Evolutionary conservation across 345 rosid genomes (phyloP).

Genomic region (Bruguiera sexangula): DNA sequence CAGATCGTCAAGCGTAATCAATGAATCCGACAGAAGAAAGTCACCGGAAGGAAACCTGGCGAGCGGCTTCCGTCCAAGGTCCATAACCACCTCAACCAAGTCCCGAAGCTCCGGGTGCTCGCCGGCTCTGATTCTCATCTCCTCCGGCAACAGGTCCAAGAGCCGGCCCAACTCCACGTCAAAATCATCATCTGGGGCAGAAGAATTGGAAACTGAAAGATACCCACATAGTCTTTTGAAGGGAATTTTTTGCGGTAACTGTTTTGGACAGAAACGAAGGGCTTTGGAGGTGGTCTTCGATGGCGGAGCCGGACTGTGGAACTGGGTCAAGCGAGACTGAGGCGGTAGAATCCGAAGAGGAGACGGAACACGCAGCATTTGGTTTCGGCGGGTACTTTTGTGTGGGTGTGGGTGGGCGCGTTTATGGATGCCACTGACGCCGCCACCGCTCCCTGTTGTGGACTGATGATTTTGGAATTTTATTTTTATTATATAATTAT

Average conservation of each 20-base stretch:
- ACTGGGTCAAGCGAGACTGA: slow-evolving; percentile 19
- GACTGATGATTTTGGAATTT: no score
- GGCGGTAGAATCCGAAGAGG: slow-evolving; percentile 18
- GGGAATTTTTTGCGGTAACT: background rate
- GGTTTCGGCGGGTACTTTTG: slow-evolving; percentile 18
- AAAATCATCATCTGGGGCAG: slow-evolving; percentile 36
- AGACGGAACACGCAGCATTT: slow-evolving; percentile 27
- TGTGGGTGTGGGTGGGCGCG: no score
- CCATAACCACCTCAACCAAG: slow-evolving; percentile 81
- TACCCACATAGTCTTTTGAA: slow-evolving; percentile 15
- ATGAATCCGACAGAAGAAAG: slow-evolving; percentile 54
- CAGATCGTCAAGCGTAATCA: slow-evolving; percentile 53
- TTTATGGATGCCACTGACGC: no score
- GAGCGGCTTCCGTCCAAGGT: slow-evolving; percentile 78
- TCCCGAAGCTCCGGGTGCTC: slow-evolving; percentile 59
- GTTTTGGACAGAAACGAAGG: slow-evolving; percentile 18
- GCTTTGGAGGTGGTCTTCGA: slow-evolving; percentile 6
- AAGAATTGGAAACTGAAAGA: slow-evolving; percentile 15
- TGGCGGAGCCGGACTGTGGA: background rate
- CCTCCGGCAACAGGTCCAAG: slow-evolving; percentile 58
- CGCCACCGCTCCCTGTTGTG: no score
- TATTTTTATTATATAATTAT: no score
- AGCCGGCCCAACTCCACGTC: slow-evolving; percentile 67
- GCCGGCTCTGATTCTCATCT: slow-evolving; percentile 50
- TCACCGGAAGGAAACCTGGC: slow-evolving; percentile 96